Percentiles rank a stretch among this genome's conserved stretches.
Evolutionary conservation across 768 basidiomycete species (phyloP).

Genomic region (Rhodotorula toruloides): DNA sequence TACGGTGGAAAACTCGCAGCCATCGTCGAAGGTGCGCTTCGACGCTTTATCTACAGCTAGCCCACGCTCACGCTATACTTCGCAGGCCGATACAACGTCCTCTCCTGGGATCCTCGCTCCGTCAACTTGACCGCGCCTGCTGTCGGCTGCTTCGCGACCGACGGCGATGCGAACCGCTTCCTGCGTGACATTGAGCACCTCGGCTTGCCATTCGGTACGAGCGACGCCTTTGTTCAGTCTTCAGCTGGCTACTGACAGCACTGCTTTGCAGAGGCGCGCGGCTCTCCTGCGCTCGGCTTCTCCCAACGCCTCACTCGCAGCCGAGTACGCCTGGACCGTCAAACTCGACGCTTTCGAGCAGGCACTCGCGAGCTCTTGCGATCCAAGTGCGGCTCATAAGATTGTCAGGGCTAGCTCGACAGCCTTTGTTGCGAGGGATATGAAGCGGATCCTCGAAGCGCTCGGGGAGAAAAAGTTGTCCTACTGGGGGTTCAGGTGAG

Average conservation of each 20-base stretch:
- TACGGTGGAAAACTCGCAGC: slow-evolving; percentile 11
- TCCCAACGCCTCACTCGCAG: not conserved
- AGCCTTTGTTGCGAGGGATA: slow-evolving; percentile 38
- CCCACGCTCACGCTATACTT: not conserved
- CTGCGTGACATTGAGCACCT: slow-evolving; percentile 21
- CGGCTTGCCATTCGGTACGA: slow-evolving; percentile 12
- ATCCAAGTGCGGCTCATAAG: slow-evolving; percentile 12
- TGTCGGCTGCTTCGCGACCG: slow-evolving; percentile 31
- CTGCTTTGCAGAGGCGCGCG: slow-evolving; percentile 1
- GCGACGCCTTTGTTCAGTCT: too few species aligned
- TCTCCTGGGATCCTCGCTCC: slow-evolving; percentile 40
- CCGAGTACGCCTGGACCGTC: slow-evolving; percentile 11
- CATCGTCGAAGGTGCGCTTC: slow-evolving; percentile 19
- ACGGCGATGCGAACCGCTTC: slow-evolving; percentile 28
- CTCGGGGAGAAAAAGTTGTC: slow-evolving; percentile 36
- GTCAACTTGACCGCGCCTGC: slow-evolving; percentile 37
- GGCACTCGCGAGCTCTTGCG: slow-evolving; percentile 22
- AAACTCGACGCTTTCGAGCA: slow-evolving; percentile 5
- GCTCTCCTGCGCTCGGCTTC: slow-evolving; percentile 5
- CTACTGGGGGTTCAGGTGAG: slow-evolving; percentile 41
- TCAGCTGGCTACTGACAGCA: not conserved
- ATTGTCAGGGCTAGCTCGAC: slow-evolving; percentile 31
- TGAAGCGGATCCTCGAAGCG: slow-evolving; percentile 35
- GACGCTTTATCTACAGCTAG: not conserved
- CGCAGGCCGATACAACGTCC: slow-evolving; percentile 35